Percentiles rank a stretch among this genome's conserved stretches.
These are phyloP conservation scores for Scheffersomyces illinoinensis DNA, from an alignment of 1,139 yeast genomes.

Conservation along the genomic window DNA sequence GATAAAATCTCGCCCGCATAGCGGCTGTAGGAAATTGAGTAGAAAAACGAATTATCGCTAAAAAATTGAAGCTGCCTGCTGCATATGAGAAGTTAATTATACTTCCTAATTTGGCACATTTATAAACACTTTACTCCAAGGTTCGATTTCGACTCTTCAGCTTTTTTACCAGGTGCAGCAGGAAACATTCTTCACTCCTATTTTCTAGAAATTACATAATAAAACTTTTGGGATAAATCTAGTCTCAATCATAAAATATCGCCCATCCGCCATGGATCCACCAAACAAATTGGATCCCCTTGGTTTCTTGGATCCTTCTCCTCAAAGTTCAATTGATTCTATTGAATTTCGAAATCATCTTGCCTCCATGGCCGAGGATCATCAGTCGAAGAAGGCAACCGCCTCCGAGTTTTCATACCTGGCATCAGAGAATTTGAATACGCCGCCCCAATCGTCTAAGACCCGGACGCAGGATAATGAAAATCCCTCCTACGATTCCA, in stretches of 20 bases:
- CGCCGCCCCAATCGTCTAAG: not conserved
- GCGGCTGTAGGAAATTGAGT: not conserved
- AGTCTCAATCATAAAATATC: not conserved
- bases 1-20: not conserved
- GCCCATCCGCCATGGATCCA: not conserved
- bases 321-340: not conserved
- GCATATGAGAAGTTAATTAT: conserved; percentile 4
- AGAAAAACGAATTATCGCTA: not conserved
- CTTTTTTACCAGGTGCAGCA: not conserved
- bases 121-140: conserved; percentile 7
- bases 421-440: conserved; percentile 6
- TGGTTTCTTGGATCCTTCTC: not conserved
- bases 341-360: not conserved
- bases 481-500: not conserved
- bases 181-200: not conserved
- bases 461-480: not conserved
- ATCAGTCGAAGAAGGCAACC: not conserved
- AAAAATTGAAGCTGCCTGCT: not conserved
- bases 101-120: conserved; percentile 14
- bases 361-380: not conserved
- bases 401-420: conserved; percentile 10
- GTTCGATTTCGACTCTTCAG: not conserved
- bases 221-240: not conserved
- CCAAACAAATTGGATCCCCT: not conserved
- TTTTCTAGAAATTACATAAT: not conserved